Evolutionary conservation across 2,329 filamentous ascomycete genomes (phyloP), one percentile per base, ranked within the genome.

Genomic region (Grosmannia serpens): DNA sequence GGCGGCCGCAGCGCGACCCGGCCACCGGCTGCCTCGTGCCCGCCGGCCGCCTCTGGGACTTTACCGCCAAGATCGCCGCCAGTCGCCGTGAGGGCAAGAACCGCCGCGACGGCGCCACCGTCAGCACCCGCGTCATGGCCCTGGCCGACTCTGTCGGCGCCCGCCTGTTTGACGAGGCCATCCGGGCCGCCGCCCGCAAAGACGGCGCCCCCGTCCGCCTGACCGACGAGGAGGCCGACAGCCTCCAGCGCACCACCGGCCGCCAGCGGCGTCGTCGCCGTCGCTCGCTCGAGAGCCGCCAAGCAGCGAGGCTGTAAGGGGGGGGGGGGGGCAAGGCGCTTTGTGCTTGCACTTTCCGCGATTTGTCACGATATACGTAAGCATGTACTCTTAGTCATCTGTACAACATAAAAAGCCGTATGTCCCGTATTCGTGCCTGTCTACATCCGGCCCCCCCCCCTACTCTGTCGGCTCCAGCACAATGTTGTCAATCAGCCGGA

Each of bases 401-500:
- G 41, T 44, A 44, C 41, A 44, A 44, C 20, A 38, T 15, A 35
- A 5, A 5, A 11, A 15, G 15, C 17, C 35, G 35, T 2, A 13
- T 17, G 13, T 38, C 35, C 7, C 13, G 3, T 38, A n/a, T n/a
- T n/a, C n/a, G n/a, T 20, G 13, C 17, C 20, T 44, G 13, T 44
- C 13, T 44, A 17, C 13, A 44, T 17, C 6, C 17, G 7, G 5
- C 5, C 20, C 50, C n/a, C 29, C 50, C n/a, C 20, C 20, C 41
- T 55, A 46, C 22, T 24, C 31, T 17, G 10, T n/a, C 17, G 80
- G 76, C 64, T 78, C 73, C 38, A 92, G 70, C 58, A 95, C 86
- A 63, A 97, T 85, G 67, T 99, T 99, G 69, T 99, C 94, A 70
- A 99, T 96, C 71, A 99, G 74, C 62, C 94, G 80, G 53, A 99